Percentiles rank a stretch among this genome's conserved stretches.
These are phyloP conservation scores for Inonotus hispidus DNA, from an alignment of 1,284 basidiomycete species.

Conservation along the genomic window DNA sequence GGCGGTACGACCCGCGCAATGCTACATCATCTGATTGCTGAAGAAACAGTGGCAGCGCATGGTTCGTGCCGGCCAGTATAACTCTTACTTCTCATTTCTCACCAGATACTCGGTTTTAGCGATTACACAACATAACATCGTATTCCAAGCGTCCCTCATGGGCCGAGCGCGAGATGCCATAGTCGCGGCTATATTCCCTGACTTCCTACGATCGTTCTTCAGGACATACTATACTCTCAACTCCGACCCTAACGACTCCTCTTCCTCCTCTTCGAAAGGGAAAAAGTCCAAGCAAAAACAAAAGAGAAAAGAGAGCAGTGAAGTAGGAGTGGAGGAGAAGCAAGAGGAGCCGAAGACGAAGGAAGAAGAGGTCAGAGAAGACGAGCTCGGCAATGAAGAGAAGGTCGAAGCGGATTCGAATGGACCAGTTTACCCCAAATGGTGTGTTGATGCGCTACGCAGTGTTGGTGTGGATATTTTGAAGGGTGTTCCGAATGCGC, in stretches of 20 bases:
- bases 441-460: slow-evolving; percentile 74
- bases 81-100: slow-evolving; percentile 7
- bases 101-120: slow-evolving; percentile 35
- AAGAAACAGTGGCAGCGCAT: slow-evolving; percentile 78
- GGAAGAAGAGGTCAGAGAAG: not conserved
- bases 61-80: slow-evolving; percentile 36
- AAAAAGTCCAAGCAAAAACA: not conserved
- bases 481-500: slow-evolving; percentile 40
- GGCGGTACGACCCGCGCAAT: slow-evolving; percentile 61
- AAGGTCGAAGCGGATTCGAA: not conserved
- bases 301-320: not conserved
- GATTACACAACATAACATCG: slow-evolving; percentile 73
- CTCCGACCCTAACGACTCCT: not conserved
- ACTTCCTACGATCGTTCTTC: slow-evolving; percentile 71
- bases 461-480: slow-evolving; percentile 74
- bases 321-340: not conserved
- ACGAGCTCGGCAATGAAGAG: not conserved
- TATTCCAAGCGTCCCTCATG: slow-evolving; percentile 80
- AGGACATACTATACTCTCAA: slow-evolving; percentile 59
- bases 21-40: slow-evolving; percentile 65
- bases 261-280: not conserved
- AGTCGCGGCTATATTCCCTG: slow-evolving; percentile 66
- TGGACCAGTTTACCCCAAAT: slow-evolving; percentile 61
- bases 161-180: slow-evolving; percentile 75
- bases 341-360: not conserved